Percentiles rank a stretch among this genome's conserved stretches.
These are phyloP conservation scores for Myrmaecium sp. DNA, from an alignment of 2,329 filamentous ascomycete genomes.

Conservation along the genomic window DNA sequence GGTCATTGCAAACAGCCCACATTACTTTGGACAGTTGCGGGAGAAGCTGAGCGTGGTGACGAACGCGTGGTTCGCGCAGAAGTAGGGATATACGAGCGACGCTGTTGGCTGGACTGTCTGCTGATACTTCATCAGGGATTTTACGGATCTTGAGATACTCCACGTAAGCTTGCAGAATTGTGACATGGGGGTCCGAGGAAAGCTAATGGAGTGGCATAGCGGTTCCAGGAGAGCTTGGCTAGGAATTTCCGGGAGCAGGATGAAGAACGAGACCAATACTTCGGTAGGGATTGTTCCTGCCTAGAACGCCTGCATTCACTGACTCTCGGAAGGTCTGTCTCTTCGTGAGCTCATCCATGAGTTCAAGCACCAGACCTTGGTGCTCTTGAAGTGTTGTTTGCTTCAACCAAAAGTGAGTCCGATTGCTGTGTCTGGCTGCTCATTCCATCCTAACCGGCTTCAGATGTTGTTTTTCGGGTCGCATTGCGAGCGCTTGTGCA, in stretches of 20 bases:
- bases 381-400: conserved; percentile 83
- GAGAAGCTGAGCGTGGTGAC: conserved; percentile 84
- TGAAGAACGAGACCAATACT: conserved; percentile 66
- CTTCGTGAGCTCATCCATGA: conserved; percentile 83
- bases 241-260: conserved; percentile 43
- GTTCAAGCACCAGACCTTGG: conserved; percentile 86
- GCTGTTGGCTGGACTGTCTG: not conserved
- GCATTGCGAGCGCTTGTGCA: conserved; percentile 88
- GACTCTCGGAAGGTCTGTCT: conserved; percentile 37
- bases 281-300: conserved; percentile 42
- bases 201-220: conserved; percentile 25
- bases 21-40: conserved; percentile 76
- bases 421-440: not conserved
- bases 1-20: conserved; percentile 79
- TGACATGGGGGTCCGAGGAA: not conserved
- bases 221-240: conserved; percentile 77
- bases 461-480: conserved; percentile 98
- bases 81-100: conserved; percentile 21
- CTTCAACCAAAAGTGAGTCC: conserved; percentile 72
- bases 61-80: conserved; percentile 90
- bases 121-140: conserved; percentile 40
- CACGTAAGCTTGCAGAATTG: conserved; percentile 22
- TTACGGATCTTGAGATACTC: conserved; percentile 80
- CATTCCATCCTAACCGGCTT: conserved; percentile 6
- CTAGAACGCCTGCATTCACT: conserved; percentile 4